Percentiles rank a stretch among this genome's conserved stretches.
Evolutionary conservation across 2,329 filamentous ascomycete species (phyloP).

Genomic region (Sporothrix protearum): DNA sequence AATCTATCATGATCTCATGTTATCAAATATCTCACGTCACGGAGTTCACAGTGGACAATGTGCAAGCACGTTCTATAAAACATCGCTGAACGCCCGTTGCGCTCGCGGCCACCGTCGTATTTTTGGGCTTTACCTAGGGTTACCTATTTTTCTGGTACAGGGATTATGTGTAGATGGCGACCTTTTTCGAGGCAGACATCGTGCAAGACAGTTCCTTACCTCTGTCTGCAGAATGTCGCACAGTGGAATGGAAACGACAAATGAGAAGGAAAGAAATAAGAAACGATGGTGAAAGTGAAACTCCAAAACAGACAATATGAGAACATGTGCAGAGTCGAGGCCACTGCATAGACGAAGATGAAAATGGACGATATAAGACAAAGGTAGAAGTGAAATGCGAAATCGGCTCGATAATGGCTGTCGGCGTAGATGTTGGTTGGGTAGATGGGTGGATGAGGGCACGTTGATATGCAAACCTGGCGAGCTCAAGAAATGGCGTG

Average conservation of each 20-base stretch:
- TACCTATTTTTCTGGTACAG: slow-evolving; percentile 16
- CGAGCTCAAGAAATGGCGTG: neutral
- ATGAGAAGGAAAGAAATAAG: neutral
- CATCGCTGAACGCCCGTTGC: neutral
- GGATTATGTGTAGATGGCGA: neutral
- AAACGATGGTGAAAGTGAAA: neutral
- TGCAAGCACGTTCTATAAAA: neutral
- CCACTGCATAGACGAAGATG: neutral
- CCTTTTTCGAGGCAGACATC: neutral
- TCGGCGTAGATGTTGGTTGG: neutral
- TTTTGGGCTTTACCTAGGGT: neutral
- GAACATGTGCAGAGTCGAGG: neutral
- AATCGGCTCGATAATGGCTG: neutral
- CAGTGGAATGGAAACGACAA: neutral
- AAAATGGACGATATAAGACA: neutral
- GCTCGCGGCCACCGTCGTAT: neutral
- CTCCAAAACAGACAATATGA: neutral
- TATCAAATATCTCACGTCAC: neutral
- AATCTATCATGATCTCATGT: neutral
- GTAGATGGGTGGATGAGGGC: neutral
- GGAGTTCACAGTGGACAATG: neutral
- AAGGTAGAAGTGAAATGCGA: neutral
- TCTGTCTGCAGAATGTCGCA: slow-evolving; percentile 12
- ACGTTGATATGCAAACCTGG: neutral
- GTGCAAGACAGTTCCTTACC: slow-evolving; percentile 20